Percentiles rank a stretch among this genome's conserved stretches.
Conservation (phyloP, 2,329 filamentous ascomycete species). For the Neocucurbitaria cava region DNA sequence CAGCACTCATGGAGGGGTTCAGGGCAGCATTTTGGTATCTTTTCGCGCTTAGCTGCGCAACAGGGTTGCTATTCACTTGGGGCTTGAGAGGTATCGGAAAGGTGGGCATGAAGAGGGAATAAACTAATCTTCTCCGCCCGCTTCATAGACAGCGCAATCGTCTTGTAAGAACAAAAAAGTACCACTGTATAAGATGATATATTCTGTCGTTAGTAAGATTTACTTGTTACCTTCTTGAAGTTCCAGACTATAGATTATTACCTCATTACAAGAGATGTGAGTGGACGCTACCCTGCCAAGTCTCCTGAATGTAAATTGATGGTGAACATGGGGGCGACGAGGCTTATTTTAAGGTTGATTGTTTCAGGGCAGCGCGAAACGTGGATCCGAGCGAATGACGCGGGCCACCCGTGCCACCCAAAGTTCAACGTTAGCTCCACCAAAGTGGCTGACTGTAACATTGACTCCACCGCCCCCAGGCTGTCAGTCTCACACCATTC, state of each 20-base stretch:
- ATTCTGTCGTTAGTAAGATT: too few species aligned
- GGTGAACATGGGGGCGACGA: background rate
- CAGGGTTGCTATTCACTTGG: slow-evolving; percentile 43
- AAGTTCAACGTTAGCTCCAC: slow-evolving; percentile 1
- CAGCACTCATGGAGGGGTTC: slow-evolving; percentile 52
- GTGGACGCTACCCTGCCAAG: background rate
- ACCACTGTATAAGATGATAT: too few species aligned
- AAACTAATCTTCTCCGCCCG: too few species aligned
- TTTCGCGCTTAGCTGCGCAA: slow-evolving; percentile 46
- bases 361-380: slow-evolving; percentile 1
- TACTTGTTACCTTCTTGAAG: too few species aligned
- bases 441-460: slow-evolving; percentile 10
- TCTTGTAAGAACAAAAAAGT: too few species aligned
- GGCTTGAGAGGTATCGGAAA: slow-evolving; percentile 54
- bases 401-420: slow-evolving; percentile 3
- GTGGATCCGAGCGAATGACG: background rate
- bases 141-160: too few species aligned
- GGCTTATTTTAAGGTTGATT: background rate
- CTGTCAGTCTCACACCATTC: background rate
- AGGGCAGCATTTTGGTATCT: slow-evolving; percentile 53
- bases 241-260: too few species aligned
- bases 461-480: background rate
- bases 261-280: background rate
- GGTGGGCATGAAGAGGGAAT: slow-evolving; percentile 53
- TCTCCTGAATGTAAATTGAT: background rate